phyloP scores from a whole-genome alignment of 2,329 filamentous ascomycete genomes.

The Pyrenochaeta sp. region DNA sequence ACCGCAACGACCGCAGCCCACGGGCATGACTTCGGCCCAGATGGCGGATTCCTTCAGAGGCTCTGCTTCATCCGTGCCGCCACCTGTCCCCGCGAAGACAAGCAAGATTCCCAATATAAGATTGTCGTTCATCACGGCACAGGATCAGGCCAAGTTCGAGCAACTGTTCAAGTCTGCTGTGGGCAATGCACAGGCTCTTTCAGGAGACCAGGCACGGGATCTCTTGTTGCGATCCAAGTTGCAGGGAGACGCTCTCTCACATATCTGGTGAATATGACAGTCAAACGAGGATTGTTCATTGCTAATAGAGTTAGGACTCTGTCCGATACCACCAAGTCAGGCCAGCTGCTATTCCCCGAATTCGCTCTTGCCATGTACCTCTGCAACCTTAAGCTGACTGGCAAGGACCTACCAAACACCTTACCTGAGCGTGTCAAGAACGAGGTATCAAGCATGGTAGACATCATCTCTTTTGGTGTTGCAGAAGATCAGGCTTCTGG shows the following conservation, averaged over 20 bases:
- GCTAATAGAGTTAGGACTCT: constrained; percentile 71
- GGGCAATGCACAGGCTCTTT: constrained; percentile 83
- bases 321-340: constrained; percentile 94
- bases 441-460: constrained; percentile 98
- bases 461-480: constrained; percentile 96
- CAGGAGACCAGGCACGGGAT: constrained; percentile 90
- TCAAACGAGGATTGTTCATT: neutral
- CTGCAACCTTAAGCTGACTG: constrained; percentile 91
- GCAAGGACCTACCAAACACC: constrained; percentile 76
- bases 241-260: constrained; percentile 84
- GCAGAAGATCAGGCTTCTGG: constrained; percentile 70
- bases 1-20: constrained; percentile 62
- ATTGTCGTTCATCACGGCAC: constrained; percentile 92
- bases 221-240: constrained; percentile 88
- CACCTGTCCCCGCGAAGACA: constrained; percentile 70
- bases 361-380: constrained; percentile 98
- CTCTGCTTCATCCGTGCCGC: constrained; percentile 55
- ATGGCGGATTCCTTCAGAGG: constrained; percentile 70
- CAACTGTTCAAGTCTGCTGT: constrained; percentile 96
- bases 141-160: constrained; percentile 96
- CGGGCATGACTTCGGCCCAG: constrained; percentile 69
- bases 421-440: constrained; percentile 91
- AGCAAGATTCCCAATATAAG: constrained; percentile 93
- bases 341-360: constrained; percentile 95
- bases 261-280: constrained; percentile 77